Conservation (phyloP, 306 rosid species). For the Ziziphus jujuba region DNA sequence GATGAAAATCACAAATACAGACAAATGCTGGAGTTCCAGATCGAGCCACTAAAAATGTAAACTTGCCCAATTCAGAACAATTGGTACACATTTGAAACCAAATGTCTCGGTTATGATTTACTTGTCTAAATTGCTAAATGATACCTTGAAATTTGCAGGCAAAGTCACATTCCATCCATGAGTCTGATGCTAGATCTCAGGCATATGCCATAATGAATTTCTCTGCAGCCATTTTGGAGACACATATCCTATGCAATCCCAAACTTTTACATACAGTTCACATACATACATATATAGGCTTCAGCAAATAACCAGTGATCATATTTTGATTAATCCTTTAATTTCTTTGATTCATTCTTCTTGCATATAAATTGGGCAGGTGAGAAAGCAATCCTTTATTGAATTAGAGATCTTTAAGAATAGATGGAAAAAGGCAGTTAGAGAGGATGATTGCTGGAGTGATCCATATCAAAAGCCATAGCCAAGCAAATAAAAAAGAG, state of each 20-base stretch:
- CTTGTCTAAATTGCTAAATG: not conserved
- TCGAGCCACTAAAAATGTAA: not conserved
- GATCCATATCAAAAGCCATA: constrained; percentile 25
- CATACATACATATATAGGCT: not conserved
- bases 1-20: constrained; percentile 16
- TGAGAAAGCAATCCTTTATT: constrained; percentile 35
- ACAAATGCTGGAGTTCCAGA: constrained; percentile 7
- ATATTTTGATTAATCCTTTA: not conserved
- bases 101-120: not conserved
- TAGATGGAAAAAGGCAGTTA: constrained; percentile 44
- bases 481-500: not conserved
- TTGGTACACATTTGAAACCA: constrained; percentile 14
- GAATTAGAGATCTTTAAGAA: constrained; percentile 45
- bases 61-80: constrained; percentile 10
- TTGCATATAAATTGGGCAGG: constrained; percentile 23
- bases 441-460: constrained; percentile 38
- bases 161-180: not conserved
- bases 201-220: constrained; percentile 11
- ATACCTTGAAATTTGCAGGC: constrained; percentile 28
- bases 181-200: constrained; percentile 34
- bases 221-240: not conserved
- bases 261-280: not conserved
- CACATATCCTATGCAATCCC: not conserved
- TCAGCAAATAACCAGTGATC: not conserved
- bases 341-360: not conserved